Percentiles rank a stretch among this genome's conserved stretches.
These are phyloP conservation scores for Pisolithus albus DNA, from an alignment of 768 basidiomycete genomes.

Conservation along the genomic window DNA sequence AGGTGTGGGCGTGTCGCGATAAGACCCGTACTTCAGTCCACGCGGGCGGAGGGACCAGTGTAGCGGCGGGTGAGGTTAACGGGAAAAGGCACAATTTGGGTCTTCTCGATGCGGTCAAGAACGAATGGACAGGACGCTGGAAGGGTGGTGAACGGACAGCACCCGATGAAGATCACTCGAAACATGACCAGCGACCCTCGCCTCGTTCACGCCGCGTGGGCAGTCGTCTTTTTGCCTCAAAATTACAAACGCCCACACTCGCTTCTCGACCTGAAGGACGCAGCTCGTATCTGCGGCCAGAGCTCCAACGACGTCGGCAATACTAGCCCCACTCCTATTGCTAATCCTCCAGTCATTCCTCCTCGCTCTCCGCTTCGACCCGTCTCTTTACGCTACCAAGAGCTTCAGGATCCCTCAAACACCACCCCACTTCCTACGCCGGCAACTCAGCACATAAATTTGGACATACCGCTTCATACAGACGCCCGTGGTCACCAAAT, in stretches of 20 bases:
- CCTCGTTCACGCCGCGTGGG: conserved; percentile 45
- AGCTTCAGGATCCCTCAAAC: conserved; percentile 18
- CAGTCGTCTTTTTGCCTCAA: conserved; percentile 28
- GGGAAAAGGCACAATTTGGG: not conserved
- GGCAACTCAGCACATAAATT: not conserved
- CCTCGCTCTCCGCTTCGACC: conserved; percentile 27
- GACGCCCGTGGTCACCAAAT: conserved; percentile 2
- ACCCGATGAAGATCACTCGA: conserved; percentile 4
- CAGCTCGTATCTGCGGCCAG: conserved; percentile 1
- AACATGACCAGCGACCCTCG: conserved; percentile 20
- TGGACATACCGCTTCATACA: conserved; percentile 4
- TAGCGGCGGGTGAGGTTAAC: conserved; percentile 8
- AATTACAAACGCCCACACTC: conserved; percentile 30
- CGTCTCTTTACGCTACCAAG: conserved; percentile 14
- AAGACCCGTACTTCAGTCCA: conserved; percentile 13
- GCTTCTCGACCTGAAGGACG: conserved; percentile 20
- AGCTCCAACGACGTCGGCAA: not conserved
- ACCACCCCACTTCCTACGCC: conserved; percentile 15
- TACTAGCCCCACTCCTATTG: not conserved
- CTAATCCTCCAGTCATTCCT: conserved; percentile 21
- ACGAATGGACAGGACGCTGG: not conserved
- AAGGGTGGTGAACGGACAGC: conserved; percentile 16
- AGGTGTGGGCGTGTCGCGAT: conserved; percentile 19
- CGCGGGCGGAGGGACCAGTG: conserved; percentile 15
- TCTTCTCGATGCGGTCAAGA: conserved; percentile 4